Conservation (phyloP, 169 alveolate genomes). For the Plasmodium gonderi region DNA sequence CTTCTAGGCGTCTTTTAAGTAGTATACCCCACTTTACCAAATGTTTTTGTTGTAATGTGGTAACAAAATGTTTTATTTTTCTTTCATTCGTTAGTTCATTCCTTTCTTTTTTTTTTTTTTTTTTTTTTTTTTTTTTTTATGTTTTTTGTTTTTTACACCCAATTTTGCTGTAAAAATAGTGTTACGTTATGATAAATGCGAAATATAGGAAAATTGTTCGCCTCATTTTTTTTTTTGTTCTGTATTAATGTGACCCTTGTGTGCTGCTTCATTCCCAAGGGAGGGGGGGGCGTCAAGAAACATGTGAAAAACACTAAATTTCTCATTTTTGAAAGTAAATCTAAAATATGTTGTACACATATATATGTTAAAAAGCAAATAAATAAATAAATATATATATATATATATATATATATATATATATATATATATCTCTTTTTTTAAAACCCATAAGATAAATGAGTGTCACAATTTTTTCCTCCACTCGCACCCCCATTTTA, state of each 20-base stretch:
- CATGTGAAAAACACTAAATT: not conserved
- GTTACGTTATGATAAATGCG: slow-evolving; percentile 47
- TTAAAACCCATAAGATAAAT: not conserved
- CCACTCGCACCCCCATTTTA: not conserved
- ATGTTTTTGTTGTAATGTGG: not conserved
- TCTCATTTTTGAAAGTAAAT: slow-evolving; percentile 21
- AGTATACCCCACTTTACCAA: not conserved
- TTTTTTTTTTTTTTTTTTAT: not conserved
- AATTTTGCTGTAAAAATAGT: not conserved
- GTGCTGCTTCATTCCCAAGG: not conserved
- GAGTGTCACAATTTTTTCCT: not conserved
- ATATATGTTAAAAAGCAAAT: too few relatives aligned
- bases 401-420: not conserved
- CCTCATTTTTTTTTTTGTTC: slow-evolving; percentile 1
- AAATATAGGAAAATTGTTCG: slow-evolving; percentile 5
- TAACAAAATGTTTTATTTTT: not conserved
- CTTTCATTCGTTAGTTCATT: not conserved
- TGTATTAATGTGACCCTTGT: slow-evolving; percentile 5
- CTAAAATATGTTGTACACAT: too few relatives aligned
- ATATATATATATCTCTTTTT: not conserved
- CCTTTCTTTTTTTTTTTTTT: not conserved
- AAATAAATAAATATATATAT: not conserved
- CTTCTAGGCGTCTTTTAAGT: not conserved
- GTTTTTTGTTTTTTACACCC: not conserved
- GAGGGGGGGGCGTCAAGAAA: not conserved